phyloP scores from a whole-genome alignment of 345 rosid species.

The Gossypium thurberi region DNA sequence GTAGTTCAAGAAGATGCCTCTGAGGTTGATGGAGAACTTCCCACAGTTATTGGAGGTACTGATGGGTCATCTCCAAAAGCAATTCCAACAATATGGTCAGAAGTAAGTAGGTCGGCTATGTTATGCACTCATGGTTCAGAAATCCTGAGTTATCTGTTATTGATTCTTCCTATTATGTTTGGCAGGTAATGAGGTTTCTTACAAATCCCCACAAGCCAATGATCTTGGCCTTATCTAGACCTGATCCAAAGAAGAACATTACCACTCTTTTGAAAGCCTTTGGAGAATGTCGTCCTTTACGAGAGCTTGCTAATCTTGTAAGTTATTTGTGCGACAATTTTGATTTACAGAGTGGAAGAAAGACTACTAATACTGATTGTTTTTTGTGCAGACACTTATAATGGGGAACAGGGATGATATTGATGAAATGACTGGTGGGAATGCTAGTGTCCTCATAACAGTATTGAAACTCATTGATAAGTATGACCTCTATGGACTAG shows the following conservation, averaged over 20 bases:
- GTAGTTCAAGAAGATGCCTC: slow-evolving; percentile 80
- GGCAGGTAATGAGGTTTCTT: slow-evolving; percentile 82
- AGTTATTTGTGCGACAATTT: slow-evolving; percentile 9
- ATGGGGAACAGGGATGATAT: slow-evolving; percentile 95
- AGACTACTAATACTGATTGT: background rate
- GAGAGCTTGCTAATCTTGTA: slow-evolving; percentile 97
- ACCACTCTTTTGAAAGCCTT: slow-evolving; percentile 91
- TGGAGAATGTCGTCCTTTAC: slow-evolving; percentile 81
- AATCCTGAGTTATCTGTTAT: background rate
- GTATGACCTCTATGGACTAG: slow-evolving; percentile 88
- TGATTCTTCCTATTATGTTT: slow-evolving; percentile 10
- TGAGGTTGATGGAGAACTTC: slow-evolving; percentile 73
- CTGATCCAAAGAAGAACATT: slow-evolving; percentile 94
- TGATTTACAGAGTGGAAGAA: background rate
- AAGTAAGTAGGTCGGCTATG: slow-evolving; percentile 41
- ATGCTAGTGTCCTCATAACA: slow-evolving; percentile 71
- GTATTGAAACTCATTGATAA: slow-evolving; percentile 82
- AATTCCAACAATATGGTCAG: slow-evolving; percentile 85
- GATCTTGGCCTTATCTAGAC: slow-evolving; percentile 93
- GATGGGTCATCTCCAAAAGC: slow-evolving; percentile 90
- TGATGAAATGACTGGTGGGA: slow-evolving; percentile 77
- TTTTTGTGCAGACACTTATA: slow-evolving; percentile 58
- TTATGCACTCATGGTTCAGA: background rate
- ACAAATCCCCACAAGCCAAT: slow-evolving; percentile 95
- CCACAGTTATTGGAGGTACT: slow-evolving; percentile 41